These are phyloP conservation scores for Monosporascus sp. DNA, from an alignment of 2,329 filamentous ascomycete species.

Conservation along the genomic window DNA sequence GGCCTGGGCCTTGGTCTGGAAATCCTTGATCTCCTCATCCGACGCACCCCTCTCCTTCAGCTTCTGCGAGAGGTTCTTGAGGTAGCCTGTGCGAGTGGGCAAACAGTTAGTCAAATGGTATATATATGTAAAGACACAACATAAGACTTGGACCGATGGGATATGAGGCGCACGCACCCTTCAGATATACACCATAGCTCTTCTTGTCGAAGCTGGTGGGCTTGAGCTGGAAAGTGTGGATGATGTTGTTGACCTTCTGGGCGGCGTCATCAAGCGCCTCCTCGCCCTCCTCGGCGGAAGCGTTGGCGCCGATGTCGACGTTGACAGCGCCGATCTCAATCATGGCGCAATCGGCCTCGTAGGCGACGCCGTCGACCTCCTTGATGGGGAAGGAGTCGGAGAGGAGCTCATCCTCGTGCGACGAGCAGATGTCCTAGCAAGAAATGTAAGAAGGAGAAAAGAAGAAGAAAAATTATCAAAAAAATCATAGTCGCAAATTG, in stretches of 20 bases:
- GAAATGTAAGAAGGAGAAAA: background rate
- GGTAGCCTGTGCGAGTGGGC: conserved; percentile 57
- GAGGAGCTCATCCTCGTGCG: conserved; percentile 77
- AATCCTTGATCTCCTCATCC: conserved; percentile 65
- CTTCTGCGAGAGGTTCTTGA: conserved; percentile 77
- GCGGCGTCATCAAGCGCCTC: conserved; percentile 66
- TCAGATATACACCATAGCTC: conserved; percentile 74
- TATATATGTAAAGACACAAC: conserved; percentile 1
- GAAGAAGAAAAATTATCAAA: background rate
- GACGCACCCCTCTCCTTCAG: conserved; percentile 58
- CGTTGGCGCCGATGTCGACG: conserved; percentile 90
- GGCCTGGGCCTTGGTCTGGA: conserved; percentile 68
- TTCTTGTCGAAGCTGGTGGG: conserved; percentile 83
- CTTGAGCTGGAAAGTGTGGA: conserved; percentile 86
- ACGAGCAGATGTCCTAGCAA: conserved; percentile 78
- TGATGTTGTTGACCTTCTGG: conserved; percentile 84
- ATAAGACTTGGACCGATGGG: background rate
- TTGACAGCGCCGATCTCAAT: conserved; percentile 71
- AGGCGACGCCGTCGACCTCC: conserved; percentile 72
- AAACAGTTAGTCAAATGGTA: background rate
- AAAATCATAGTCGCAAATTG: background rate
- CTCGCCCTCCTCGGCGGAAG: conserved; percentile 85
- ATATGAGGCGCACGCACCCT: conserved; percentile 52
- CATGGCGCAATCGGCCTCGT: conserved; percentile 89
- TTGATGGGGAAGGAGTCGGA: conserved; percentile 89